Base-by-base conservation (phyloP, 1,284 basidiomycete species). In the Trichosporon asahii region DNA sequence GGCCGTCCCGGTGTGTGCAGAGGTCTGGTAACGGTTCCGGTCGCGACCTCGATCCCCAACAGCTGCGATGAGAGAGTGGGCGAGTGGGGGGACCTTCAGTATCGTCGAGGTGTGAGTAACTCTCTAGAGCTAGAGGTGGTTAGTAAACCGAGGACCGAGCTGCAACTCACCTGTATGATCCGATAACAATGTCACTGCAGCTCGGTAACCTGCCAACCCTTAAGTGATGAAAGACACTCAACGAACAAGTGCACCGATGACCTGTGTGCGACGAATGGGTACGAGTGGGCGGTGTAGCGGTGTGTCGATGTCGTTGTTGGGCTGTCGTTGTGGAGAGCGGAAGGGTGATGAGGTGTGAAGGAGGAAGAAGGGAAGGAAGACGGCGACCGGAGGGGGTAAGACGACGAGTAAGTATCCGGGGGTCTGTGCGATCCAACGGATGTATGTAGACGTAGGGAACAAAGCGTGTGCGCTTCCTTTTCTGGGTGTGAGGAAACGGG, bases 391-490 rank as follows among this genome's bases (percentile, higher is more conserved):
- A 46, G 63, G 33, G 57, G 57, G 57, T 61, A 31, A 61, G 57
- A 61, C 57, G 57, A 31, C 57, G 57, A 61, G 57, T 31, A 31
- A 29, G 57, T 61, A 61, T 31, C 57, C 57, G 57, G 57, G 27
- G 57, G 57, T 61, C 57, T 61, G 57, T 61, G 57, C 57, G 29
- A 61, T 61, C 29, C 27, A 61, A 61, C 27, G 57, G 57, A n/a
- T n/a, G 57, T 64, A 25, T 64, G 40, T 65, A 35, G 40, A n/a
- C 57, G 57, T n/a, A 65, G 64, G 40, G 37, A 65, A 65, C 37
- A 44, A 65, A 27, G 40, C 37, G 64, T 27, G 37, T 44, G 64
- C 64, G 64, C 37, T 18, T 66, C 44, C 46, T 27, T 40, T 53
- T 46, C 44, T 46, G 37, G 65, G 29, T n/a, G 40, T 65, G 65